Evolutionary conservation across 805 yeast genomes (phyloP).

Genomic region (Zygoascus tannicola): DNA sequence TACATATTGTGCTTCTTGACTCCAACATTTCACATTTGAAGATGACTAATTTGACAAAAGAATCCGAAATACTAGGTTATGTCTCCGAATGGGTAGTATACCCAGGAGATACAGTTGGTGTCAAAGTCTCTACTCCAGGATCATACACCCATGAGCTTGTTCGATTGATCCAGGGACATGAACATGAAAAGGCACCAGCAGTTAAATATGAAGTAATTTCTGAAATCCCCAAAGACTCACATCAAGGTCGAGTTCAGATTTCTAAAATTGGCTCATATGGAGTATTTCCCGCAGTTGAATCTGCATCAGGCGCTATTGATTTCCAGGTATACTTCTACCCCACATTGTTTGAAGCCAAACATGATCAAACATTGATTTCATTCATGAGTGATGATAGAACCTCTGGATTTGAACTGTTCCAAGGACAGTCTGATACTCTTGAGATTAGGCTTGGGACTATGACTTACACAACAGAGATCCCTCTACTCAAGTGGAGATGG

Average conservation of each 20-base stretch:
- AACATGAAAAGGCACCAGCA: neutral
- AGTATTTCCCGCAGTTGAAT: neutral
- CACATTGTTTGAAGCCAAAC: neutral
- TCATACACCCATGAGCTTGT: neutral
- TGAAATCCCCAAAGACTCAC: neutral
- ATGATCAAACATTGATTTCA: neutral
- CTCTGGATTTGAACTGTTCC: neutral
- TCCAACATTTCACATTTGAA: too few relatives aligned
- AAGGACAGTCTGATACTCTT: neutral
- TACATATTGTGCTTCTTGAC: too few relatives aligned
- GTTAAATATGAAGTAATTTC: neutral
- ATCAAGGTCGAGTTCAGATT: neutral
- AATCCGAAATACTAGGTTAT: neutral
- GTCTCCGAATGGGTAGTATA: neutral
- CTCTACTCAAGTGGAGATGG: neutral
- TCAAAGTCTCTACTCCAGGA: neutral
- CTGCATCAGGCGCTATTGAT: neutral
- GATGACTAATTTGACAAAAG: slow-evolving; percentile 6
- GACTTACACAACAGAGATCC: neutral
- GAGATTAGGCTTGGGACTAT: neutral
- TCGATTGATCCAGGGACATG: neutral
- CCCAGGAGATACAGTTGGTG: neutral
- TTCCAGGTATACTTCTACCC: neutral
- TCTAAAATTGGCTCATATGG: neutral
- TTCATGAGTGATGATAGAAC: neutral